These are phyloP conservation scores for Trichoderma harzianum DNA, from an alignment of 2,329 filamentous ascomycete genomes.

Conservation along the genomic window DNA sequence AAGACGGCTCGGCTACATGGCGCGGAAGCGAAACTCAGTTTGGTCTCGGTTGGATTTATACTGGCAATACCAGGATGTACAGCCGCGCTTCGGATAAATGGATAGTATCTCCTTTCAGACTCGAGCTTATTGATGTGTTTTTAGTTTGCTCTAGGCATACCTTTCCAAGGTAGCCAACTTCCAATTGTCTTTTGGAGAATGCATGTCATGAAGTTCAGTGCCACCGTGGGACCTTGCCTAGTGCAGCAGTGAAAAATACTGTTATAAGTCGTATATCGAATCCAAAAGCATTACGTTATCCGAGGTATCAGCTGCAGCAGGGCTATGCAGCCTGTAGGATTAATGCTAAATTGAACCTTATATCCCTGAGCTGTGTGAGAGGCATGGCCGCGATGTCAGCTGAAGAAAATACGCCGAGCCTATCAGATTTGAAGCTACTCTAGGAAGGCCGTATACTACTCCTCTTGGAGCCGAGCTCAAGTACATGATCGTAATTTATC, in stretches of 20 bases:
- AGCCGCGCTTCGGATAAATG: neutral
- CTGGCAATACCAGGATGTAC: neutral
- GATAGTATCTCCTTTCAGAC: neutral
- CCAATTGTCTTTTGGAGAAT: neutral
- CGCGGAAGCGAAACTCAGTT: neutral
- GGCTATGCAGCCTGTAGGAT: neutral
- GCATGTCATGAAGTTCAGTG: neutral
- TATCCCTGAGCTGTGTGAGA: neutral
- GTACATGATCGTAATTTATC: neutral
- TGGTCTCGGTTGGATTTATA: neutral
- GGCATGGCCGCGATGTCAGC: neutral
- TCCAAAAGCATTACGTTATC: neutral
- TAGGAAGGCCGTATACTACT: neutral
- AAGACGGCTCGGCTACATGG: neutral
- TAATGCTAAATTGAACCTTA: neutral
- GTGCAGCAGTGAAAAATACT: neutral
- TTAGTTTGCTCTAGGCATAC: neutral
- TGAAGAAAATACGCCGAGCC: neutral
- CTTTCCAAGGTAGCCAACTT: neutral
- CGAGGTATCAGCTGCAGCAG: neutral
- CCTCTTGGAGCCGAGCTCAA: neutral
- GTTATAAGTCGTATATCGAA: neutral
- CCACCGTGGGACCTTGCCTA: neutral
- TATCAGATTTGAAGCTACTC: neutral
- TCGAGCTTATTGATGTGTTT: neutral